These are phyloP conservation scores for Zea mays DNA, from an alignment of 176 grass and related monocot genomes.

Conservation along the genomic window Zm-B73-REFERENCE-NAM-5.0 NC_050102.1:182934001-182934500, in stretches of 20 bases:
- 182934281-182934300: neutral
- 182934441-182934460: neutral
- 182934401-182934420: neutral
- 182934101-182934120: constrained; percentile 26
- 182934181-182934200: constrained; percentile 23
- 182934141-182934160: constrained; percentile 47
- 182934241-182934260: constrained; percentile 37
- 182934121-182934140: constrained; percentile 20
- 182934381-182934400: neutral
- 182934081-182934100: constrained; percentile 28
- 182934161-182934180: constrained; percentile 44
- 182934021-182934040: constrained; percentile 81
- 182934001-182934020: constrained; percentile 74
- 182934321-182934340: neutral
- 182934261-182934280: neutral
- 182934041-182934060: constrained; percentile 86
- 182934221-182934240: constrained; percentile 22
- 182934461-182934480: neutral
- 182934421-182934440: neutral
- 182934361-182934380: neutral
- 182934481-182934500: neutral
- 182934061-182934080: constrained; percentile 54
- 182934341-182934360: neutral
- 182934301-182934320: too few relatives aligned
- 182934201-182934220: constrained; percentile 25